Base-by-base conservation (phyloP, 2,329 filamentous ascomycete genomes). In the Colletotrichum chrysophilum region DNA sequence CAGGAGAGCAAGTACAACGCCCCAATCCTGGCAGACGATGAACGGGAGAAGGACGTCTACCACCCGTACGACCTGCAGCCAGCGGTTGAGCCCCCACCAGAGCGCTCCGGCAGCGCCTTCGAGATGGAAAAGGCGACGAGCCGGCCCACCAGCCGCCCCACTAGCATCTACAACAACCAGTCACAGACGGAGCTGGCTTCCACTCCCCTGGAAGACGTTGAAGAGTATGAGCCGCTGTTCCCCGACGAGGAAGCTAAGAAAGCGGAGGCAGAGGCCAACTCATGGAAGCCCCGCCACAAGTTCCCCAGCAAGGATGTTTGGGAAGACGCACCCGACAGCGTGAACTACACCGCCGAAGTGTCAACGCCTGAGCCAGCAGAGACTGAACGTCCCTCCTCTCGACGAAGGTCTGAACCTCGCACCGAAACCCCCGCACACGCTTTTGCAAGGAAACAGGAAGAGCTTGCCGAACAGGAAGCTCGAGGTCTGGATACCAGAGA, bases 301-400 rank as follows among this genome's bases (percentile, higher is more conserved):
- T 99, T 99, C 85, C 97, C 97, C 2, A 98, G 96, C 84, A 94
- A 96, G 83, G 97, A 99, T 83, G 92, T 98, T 55, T 99, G 97
- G 97, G 97, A 99, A 86, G 97, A 99, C 83, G 94, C 95, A 0
- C 97, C 97, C 5, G 94, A 93, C 81, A 98, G 96, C 84, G 89
- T 95, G 68, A 93, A 97, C 80, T 92, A 91, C 81, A 93, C 91
- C 38, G 93, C 96, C 4, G 96, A 95, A 75, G 96, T 98, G 9
- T 95, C 94, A 4, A 97, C 95, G 1, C 96, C 96, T 2, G 94
- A 96, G 80, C 74, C 74, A 7, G 58, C 56, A 36, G 83, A 86
- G 81, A 81, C 84, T 55, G 81, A 85, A 82, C 78, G 86, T 82
- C 77, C 84, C 76, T 75, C 86, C 83, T 34, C 80, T 79, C 26